Evolutionary conservation across 768 basidiomycete genomes (phyloP).

Genomic region (Tricholoma hemisulphureum): DNA sequence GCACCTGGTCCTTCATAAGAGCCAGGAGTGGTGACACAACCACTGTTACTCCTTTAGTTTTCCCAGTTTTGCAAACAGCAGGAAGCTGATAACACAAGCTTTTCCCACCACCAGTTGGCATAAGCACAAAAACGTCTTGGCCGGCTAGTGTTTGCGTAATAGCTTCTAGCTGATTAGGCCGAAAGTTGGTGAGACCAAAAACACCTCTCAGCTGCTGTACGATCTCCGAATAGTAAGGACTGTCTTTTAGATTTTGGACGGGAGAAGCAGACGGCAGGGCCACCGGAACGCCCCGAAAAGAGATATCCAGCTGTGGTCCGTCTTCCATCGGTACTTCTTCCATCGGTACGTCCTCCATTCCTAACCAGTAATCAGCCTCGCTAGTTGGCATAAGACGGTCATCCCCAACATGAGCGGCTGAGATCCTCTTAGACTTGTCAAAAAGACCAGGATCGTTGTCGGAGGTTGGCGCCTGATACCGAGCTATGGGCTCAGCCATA

Average conservation of each 20-base stretch:
- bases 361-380: conserved; percentile 51
- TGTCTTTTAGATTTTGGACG: conserved; percentile 10
- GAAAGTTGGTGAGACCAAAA: conserved; percentile 70
- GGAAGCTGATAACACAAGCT: conserved; percentile 90
- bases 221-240: conserved; percentile 49
- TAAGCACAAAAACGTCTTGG: conserved; percentile 88
- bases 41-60: conserved; percentile 78
- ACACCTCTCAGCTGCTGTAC: conserved; percentile 48
- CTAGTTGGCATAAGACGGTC: conserved; percentile 31
- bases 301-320: conserved; percentile 13
- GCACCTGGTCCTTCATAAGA: conserved; percentile 88
- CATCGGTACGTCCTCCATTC: conserved; percentile 42
- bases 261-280: conserved; percentile 13
- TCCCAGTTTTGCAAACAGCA: conserved; percentile 71
- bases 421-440: neutral
- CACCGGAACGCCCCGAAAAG: conserved; percentile 15
- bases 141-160: conserved; percentile 78
- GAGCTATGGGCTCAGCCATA: neutral
- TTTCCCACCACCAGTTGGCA: conserved; percentile 96
- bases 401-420: conserved; percentile 8
- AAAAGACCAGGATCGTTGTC: neutral
- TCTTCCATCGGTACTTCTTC: conserved; percentile 39
- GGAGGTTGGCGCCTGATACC: neutral
- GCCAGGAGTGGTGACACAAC: conserved; percentile 88
- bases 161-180: conserved; percentile 83